Conservation (phyloP, 441 rosid genomes). For the Corymbia calophylla region DNA sequence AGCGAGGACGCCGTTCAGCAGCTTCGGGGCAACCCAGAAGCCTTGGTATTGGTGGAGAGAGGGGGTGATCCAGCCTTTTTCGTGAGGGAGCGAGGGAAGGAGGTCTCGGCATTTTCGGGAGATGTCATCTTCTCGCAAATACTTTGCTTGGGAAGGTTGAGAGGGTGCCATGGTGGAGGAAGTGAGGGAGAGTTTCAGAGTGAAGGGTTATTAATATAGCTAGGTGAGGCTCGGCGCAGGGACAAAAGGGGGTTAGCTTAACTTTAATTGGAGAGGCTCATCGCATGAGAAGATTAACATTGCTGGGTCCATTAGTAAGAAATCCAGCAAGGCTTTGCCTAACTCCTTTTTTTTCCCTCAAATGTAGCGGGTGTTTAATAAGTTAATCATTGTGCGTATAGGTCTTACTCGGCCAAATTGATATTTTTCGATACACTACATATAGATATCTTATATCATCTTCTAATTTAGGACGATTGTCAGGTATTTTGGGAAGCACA, state of each 20-base stretch:
- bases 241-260: not conserved
- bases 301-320: not conserved
- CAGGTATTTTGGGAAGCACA: not conserved
- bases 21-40: constrained; percentile 13
- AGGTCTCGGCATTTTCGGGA: constrained; percentile 30
- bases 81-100: constrained; percentile 28
- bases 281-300: not conserved
- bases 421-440: not conserved
- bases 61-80: constrained; percentile 28
- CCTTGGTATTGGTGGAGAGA: constrained; percentile 31
- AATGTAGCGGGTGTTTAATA: not conserved
- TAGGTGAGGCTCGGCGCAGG: not conserved
- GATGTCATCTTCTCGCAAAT: constrained; percentile 20
- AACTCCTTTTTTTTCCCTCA: not conserved
- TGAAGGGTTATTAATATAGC: not conserved
- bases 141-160: not conserved
- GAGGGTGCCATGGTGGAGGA: not conserved
- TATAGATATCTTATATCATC: not conserved
- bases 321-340: not conserved
- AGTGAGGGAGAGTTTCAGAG: not conserved
- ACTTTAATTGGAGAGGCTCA: not conserved
- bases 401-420: not conserved
- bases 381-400: not conserved
- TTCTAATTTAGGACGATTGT: not conserved
- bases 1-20: not conserved